Percentiles rank a stretch among this genome's conserved stretches.
Conservation (phyloP, 345 rosid species). For the Aquilaria sinensis region DNA sequence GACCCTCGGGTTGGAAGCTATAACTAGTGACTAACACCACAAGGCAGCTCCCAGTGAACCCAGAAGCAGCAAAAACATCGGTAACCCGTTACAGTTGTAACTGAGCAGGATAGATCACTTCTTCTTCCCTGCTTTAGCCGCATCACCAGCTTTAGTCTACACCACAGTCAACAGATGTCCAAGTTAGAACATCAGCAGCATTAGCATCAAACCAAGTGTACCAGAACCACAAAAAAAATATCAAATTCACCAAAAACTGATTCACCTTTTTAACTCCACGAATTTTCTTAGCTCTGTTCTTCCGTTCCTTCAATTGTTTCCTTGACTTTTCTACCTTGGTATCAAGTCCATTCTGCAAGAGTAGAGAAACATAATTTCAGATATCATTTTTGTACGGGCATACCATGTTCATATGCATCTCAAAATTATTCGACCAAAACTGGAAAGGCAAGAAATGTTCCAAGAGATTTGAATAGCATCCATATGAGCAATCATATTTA, state of each 20-base stretch:
- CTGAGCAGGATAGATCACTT: constrained; percentile 11
- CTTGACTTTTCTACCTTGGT: constrained; percentile 29
- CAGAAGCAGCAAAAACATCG: no score
- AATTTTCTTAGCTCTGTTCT: constrained; percentile 28
- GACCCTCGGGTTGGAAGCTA: no score
- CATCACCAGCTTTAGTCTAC: constrained; percentile 36
- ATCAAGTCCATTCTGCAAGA: constrained; percentile 20
- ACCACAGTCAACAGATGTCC: not conserved
- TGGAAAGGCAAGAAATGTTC: no score
- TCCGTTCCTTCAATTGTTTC: constrained; percentile 28
- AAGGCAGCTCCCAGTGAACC: no score
- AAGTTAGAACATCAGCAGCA: not conserved
- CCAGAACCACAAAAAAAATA: not conserved
- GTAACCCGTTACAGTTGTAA: no score
- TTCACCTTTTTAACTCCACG: constrained; percentile 27
- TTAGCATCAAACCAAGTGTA: not conserved
- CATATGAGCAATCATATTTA: no score
- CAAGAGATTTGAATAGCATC: no score
- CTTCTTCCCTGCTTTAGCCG: constrained; percentile 29
- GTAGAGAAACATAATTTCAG: not conserved
- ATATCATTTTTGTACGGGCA: not conserved
- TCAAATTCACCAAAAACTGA: not conserved
- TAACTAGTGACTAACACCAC: no score
- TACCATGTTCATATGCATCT: not conserved
- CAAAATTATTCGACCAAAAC: no score